These are phyloP conservation scores for Penicillium sp. DNA, from an alignment of 2,329 filamentous ascomycete species.

Conservation along the genomic window DNA sequence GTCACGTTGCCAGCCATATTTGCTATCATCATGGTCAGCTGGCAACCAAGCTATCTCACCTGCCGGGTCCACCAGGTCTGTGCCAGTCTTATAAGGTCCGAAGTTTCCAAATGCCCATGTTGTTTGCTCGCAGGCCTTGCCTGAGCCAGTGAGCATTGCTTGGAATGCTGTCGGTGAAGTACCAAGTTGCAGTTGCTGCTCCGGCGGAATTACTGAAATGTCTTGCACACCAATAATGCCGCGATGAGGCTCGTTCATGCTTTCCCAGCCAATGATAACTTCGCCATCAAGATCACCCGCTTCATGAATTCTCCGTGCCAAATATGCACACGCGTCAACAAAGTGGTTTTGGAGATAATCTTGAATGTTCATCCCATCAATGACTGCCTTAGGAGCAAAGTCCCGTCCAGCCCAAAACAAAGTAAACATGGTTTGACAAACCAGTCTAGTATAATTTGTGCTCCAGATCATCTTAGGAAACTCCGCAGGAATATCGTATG, in stretches of 20 bases:
- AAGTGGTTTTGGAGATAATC: slow-evolving; percentile 91
- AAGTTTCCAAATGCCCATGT: slow-evolving; percentile 93
- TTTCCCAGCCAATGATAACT: slow-evolving; percentile 93
- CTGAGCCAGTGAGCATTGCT: slow-evolving; percentile 85
- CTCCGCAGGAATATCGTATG: slow-evolving; percentile 75
- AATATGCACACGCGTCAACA: slow-evolving; percentile 72
- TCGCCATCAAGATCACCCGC: slow-evolving; percentile 85
- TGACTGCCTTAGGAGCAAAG: slow-evolving; percentile 93
- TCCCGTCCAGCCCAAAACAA: slow-evolving; percentile 88
- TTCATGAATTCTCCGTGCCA: slow-evolving; percentile 82
- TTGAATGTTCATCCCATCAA: slow-evolving; percentile 93
- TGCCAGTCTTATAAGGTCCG: slow-evolving; percentile 86
- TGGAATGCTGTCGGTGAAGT: slow-evolving; percentile 95
- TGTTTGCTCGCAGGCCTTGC: slow-evolving; percentile 82
- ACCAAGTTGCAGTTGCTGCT: slow-evolving; percentile 89
- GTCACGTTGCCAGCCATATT: slow-evolving; percentile 88
- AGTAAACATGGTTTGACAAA: slow-evolving; percentile 87
- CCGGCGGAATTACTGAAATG: slow-evolving; percentile 74
- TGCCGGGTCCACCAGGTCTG: slow-evolving; percentile 79
- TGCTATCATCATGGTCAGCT: slow-evolving; percentile 75
- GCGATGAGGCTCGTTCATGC: slow-evolving; percentile 89
- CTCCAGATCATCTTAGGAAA: slow-evolving; percentile 99
- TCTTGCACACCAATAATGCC: slow-evolving; percentile 83
- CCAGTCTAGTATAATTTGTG: slow-evolving; percentile 89
- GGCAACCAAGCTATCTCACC: slow-evolving; percentile 84